A percentile compares a stretch with the other conserved stretches of the same genome.
Conservation (phyloP, 805 yeast genomes). For the Ogataea polymorpha region DNA sequence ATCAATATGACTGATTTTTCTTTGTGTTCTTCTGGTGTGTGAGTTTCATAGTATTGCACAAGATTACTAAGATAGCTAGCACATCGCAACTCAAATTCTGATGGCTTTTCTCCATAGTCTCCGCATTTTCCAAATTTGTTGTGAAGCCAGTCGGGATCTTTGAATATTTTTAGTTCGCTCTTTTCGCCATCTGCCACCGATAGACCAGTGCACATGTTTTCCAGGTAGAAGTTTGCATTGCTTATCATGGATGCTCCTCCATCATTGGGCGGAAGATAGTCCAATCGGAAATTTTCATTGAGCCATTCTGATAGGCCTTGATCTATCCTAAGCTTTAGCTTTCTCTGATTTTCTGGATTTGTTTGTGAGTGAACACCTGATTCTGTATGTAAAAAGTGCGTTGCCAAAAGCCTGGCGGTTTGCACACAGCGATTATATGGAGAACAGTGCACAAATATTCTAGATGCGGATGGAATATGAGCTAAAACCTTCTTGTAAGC, state of each 20-base stretch:
- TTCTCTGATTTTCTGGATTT: too few relatives aligned
- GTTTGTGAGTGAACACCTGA: too few relatives aligned
- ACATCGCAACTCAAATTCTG: conserved; percentile 36
- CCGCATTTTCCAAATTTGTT: conserved; percentile 42
- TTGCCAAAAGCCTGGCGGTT: conserved; percentile 34
- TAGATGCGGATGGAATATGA: conserved; percentile 16
- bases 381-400: conserved; percentile 1
- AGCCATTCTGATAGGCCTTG: conserved; percentile 44
- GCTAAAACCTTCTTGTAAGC: conserved; percentile 27
- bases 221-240: conserved; percentile 38
- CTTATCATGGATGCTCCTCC: conserved; percentile 40
- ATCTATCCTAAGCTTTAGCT: conserved; percentile 26
- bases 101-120: conserved; percentile 39
- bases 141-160: conserved; percentile 33
- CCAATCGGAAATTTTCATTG: conserved; percentile 37
- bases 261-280: conserved; percentile 43
- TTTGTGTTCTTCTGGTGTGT: conserved; percentile 27
- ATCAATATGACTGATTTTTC: conserved; percentile 33
- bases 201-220: not conserved
- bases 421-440: conserved; percentile 45
- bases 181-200: too few relatives aligned
- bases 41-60: conserved; percentile 30
- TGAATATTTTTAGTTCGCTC: conserved; percentile 1
- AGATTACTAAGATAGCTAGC: conserved; percentile 34
- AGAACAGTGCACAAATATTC: conserved; percentile 37